These are phyloP conservation scores for Papiliotrema laurentii DNA, from an alignment of 1,284 basidiomycete genomes.

Conservation along the genomic window DNA sequence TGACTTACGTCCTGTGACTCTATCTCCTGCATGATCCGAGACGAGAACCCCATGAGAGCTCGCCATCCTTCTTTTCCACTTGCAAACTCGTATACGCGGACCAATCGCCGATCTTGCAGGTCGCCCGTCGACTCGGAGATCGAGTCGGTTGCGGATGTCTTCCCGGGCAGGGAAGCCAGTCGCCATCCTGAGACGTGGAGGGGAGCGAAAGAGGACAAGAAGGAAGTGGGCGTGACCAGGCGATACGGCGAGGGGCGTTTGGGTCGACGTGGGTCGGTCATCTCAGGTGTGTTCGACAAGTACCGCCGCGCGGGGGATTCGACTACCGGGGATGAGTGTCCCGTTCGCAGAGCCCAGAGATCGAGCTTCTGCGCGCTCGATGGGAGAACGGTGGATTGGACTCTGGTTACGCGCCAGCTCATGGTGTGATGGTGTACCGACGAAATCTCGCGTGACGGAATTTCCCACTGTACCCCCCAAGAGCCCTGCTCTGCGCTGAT, in stretches of 20 bases:
- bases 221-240: conserved; percentile 25
- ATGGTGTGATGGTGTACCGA: too few relatives aligned
- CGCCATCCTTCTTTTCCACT: conserved; percentile 29
- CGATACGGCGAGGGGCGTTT: conserved; percentile 29
- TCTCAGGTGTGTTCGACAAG: too few relatives aligned
- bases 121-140: conserved; percentile 13
- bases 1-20: conserved; percentile 31
- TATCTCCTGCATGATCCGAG: conserved; percentile 11
- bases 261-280: too few relatives aligned
- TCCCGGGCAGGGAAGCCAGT: conserved; percentile 12
- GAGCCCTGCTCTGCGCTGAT: too few relatives aligned
- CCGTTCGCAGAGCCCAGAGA: too few relatives aligned
- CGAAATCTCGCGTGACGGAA: too few relatives aligned
- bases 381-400: too few relatives aligned
- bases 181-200: conserved; percentile 37
- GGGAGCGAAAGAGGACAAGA: conserved; percentile 29
- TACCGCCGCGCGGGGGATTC: too few relatives aligned
- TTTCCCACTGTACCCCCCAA: too few relatives aligned
- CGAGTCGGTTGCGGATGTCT: neutral
- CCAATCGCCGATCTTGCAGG: conserved; percentile 28
- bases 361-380: too few relatives aligned
- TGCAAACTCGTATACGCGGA: conserved; percentile 26
- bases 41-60: conserved; percentile 12
- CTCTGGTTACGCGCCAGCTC: too few relatives aligned
- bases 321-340: too few relatives aligned